Base-by-base conservation (phyloP, 192 early-diverging fungal genomes). In the Oehlia diaphana region DNA sequence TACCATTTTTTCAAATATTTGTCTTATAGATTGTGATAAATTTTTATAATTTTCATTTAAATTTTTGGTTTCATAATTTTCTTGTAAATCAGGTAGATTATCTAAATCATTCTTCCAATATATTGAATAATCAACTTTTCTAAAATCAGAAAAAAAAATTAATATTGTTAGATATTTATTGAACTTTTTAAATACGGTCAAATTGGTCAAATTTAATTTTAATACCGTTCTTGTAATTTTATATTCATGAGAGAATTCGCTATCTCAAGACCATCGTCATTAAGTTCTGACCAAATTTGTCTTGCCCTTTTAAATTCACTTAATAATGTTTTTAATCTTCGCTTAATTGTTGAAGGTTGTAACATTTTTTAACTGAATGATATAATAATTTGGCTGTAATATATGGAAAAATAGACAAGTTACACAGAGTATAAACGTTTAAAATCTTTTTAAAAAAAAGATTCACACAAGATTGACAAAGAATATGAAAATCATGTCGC, bases 161-260 rank as follows among this genome's bases (percentile, higher is more conserved):
- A 5, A 5, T 3, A 5, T 42, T 42, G 5, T 42, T 42, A 8
- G 39, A 42, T 37, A 37, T 37, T 37, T 37, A 37, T 37, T 37
- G 35, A 37, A 37, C 35, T 37, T 37, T 4, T 4, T 2, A 37
- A 37, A 37, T 37, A 37, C 2, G 35, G 2, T 37, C 35, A 37
- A 37, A 37, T 2, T 4, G 4, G 4, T 37, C 4, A 37, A 37
- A 37, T 4, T 4, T 4, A 37, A 37, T 37, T 37, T 37, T 37
- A 19, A 37, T 84, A 86, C 85, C 83, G 83, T 79, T 86, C 83
- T 67, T 86, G 79, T 26, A 86, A 64, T 81, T 82, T 82, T 33
- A 79, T 80, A 80, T 94, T 94, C 49, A 92, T 91, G 2, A 94
- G 81, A 0, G 85, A 85, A 83, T 94, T 94, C 2, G 93, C 93